Percentiles rank a stretch among this genome's conserved stretches.
Evolutionary conservation across 371 early-diverging fungal species (phyloP).

Genomic region (Nematocida sp.): DNA sequence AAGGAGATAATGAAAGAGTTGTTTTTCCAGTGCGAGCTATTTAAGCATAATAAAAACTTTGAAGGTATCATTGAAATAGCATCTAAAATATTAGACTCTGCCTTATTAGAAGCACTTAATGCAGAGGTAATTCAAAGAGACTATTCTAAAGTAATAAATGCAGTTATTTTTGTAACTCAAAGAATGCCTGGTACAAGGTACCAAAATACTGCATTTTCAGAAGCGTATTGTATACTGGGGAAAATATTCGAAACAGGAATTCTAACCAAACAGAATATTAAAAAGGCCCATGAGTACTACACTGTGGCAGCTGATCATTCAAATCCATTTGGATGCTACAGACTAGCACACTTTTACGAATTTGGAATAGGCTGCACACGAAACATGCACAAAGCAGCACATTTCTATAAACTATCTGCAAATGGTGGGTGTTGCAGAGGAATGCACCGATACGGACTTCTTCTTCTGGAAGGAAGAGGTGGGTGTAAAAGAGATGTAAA

Average conservation of each 20-base stretch:
- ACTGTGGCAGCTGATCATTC: conserved; percentile 63
- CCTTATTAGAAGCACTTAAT: conserved; percentile 17
- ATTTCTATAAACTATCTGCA: conserved; percentile 70
- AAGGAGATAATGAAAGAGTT: conserved; percentile 23
- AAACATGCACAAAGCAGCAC: conserved; percentile 60
- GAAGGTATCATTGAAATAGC: conserved; percentile 3
- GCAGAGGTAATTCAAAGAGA: background rate
- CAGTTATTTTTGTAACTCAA: conserved; percentile 17
- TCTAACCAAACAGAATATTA: conserved; percentile 16
- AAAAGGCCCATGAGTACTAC: conserved; percentile 68
- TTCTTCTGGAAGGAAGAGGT: conserved; percentile 63
- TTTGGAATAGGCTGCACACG: conserved; percentile 61
- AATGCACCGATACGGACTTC: conserved; percentile 69
- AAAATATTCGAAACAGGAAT: conserved; percentile 48
- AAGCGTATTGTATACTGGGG: conserved; percentile 47
- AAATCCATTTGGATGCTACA: conserved; percentile 66
- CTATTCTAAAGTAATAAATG: conserved; percentile 8
- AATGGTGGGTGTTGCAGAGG: conserved; percentile 69
- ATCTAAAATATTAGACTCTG: background rate
- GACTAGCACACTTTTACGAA: conserved; percentile 69
- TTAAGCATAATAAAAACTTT: conserved; percentile 15
- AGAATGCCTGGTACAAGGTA: conserved; percentile 41
- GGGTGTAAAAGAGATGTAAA: conserved; percentile 59
- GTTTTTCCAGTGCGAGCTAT: conserved; percentile 14
- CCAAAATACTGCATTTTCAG: conserved; percentile 51